Base-by-base conservation (phyloP, 2,329 filamentous ascomycete genomes). In the Talaromyces sp. region DNA sequence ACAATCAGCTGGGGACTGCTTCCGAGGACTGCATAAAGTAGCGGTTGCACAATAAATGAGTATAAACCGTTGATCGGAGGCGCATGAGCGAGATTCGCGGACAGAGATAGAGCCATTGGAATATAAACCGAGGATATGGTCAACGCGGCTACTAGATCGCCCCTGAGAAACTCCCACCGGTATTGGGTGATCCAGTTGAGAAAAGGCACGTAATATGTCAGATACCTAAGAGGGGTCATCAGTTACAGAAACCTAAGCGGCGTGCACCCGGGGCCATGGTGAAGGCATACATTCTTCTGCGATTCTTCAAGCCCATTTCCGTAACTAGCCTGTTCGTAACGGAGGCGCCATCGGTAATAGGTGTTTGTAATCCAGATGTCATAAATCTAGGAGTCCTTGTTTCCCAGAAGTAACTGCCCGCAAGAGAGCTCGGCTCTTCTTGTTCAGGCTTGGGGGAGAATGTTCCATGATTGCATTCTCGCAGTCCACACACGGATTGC, bases 61-160 rank as follows among this genome's bases (percentile, higher is more conserved):
- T 97, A 99, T 3, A 99, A 81, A 0, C 94, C 94, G 68, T 96
- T 93, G 67, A 97, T 92, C 0, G 94, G 89, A 8, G 93, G 91
- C 1, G 97, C 85, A 70, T 97, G 94, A 5, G 89, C 91, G 41
- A 99, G 85, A 69, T 97, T 97, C 40, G 90, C 86, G 57, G 94
- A 91, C 63, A 95, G 88, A 0, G 94, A 97, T 13, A 99, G 82
- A 0, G 91, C 89, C 92, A 99, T 97, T 53, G 94, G 94, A 37
- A 99, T 88, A 73, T 99, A 99, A 77, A 99, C 94, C 25, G 92
- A 96, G n/a, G 93, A 90, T 78, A 99, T 88, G n/a, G 94, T 97
- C 62, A 97, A 73, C 51, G 93, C 92, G 8, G 93, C 88, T 13
- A 96, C 80, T 17, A 97, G 76, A 73, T 99, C 94, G 50, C 94